Evolutionary conservation across 2,329 filamentous ascomycete species (phyloP).

Genomic region (Pseudocercospora crystallina): DNA sequence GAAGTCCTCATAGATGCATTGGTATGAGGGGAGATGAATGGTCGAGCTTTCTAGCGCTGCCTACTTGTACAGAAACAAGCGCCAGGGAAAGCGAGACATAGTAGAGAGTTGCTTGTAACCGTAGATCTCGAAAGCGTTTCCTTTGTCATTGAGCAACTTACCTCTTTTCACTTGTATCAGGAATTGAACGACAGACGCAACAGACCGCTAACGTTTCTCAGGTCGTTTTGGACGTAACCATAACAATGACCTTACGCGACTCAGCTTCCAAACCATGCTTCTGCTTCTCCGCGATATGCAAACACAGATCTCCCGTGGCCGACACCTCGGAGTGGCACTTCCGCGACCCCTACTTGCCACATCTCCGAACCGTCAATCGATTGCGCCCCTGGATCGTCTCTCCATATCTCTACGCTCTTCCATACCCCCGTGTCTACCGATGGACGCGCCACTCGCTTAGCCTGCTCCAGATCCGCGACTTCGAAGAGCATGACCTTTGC

Average conservation of each 20-base stretch:
- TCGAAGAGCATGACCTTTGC: slow-evolving; percentile 66
- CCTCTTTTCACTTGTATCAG: not conserved
- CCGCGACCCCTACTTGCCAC: not conserved
- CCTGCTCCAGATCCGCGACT: slow-evolving; percentile 69
- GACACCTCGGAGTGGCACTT: slow-evolving; percentile 37
- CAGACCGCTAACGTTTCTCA: too few relatives aligned
- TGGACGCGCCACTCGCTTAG: slow-evolving; percentile 59
- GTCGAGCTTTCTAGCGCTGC: slow-evolving; percentile 23
- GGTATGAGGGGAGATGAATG: slow-evolving; percentile 15
- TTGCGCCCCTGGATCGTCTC: slow-evolving; percentile 57
- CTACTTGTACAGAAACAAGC: slow-evolving; percentile 29
- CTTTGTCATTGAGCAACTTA: slow-evolving; percentile 16
- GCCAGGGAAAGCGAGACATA: slow-evolving; percentile 25
- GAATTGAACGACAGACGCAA: too few relatives aligned
- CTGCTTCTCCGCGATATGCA: slow-evolving; percentile 37
- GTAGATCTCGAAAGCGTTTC: slow-evolving; percentile 31
- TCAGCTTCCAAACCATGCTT: too few relatives aligned
- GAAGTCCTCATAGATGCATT: slow-evolving; percentile 30
- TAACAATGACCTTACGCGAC: too few relatives aligned
- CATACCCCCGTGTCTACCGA: slow-evolving; percentile 39
- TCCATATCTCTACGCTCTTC: slow-evolving; percentile 65
- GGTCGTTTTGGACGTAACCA: too few relatives aligned
- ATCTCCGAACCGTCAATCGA: not conserved
- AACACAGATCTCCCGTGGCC: slow-evolving; percentile 48
- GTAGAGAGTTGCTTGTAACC: slow-evolving; percentile 25